Evolutionary conservation across 2,329 filamentous ascomycete species (phyloP).

Genomic region (Calonectria crousiana): DNA sequence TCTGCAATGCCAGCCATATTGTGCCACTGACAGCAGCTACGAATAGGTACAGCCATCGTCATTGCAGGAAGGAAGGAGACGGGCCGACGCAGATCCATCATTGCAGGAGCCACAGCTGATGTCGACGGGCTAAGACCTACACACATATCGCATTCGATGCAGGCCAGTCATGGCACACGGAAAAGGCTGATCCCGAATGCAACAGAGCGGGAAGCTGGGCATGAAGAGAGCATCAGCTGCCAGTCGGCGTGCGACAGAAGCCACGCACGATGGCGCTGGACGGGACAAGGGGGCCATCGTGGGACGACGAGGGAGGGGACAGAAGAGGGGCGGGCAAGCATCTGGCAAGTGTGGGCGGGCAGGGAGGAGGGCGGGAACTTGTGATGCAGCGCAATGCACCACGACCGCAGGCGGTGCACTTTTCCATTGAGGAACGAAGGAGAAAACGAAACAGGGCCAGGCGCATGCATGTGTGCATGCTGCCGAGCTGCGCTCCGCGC

Average conservation of each 20-base stretch:
- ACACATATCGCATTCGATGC: not conserved
- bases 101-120: not conserved
- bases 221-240: conserved; percentile 23
- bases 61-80: conserved; percentile 3
- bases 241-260: conserved; percentile 32
- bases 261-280: conserved; percentile 40
- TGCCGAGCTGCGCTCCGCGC: not conserved
- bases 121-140: not conserved
- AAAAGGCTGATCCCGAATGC: conserved; percentile 2
- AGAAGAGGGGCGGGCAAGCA: conserved; percentile 7
- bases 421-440: not conserved
- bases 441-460: not conserved
- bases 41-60: not conserved
- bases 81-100: conserved; percentile 2
- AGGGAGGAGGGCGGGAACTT: conserved; percentile 16
- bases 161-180: not conserved
- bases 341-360: not conserved
- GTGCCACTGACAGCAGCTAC: conserved; percentile 1
- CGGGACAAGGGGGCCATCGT: conserved; percentile 32
- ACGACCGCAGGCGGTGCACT: conserved; percentile 7
- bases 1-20: not conserved
- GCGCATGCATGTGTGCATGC: not conserved
- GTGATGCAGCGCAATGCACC: not conserved
- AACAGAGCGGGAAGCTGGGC: conserved; percentile 1
- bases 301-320: conserved; percentile 7